Conservation (phyloP, 1,284 basidiomycete genomes). For the Phylloporus sp. region DNA sequence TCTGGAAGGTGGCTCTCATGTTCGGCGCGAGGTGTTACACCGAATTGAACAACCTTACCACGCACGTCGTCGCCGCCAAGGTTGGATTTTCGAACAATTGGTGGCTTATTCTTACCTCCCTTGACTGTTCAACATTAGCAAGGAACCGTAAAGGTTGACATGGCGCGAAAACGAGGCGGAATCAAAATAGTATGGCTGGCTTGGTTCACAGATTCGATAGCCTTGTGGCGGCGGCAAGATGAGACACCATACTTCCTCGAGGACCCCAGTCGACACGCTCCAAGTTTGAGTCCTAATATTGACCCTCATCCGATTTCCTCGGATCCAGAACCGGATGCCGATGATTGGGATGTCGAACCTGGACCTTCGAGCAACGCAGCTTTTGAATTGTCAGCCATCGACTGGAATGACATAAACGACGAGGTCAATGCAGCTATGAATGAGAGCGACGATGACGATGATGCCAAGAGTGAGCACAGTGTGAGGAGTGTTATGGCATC, state of each 20-base stretch:
- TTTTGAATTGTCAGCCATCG: constrained; percentile 57
- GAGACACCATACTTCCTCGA: constrained; percentile 76
- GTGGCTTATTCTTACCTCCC: constrained; percentile 1
- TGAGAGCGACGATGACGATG: constrained; percentile 65
- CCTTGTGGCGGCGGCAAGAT: constrained; percentile 77
- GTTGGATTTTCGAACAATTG: constrained; percentile 41
- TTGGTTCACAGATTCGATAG: constrained; percentile 89
- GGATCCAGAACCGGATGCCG: constrained; percentile 65
- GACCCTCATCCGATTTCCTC: constrained; percentile 63
- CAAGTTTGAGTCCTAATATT: constrained; percentile 50
- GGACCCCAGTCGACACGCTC: constrained; percentile 40
- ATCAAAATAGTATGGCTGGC: constrained; percentile 85
- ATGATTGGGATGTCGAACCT: constrained; percentile 63
- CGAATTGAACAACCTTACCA: constrained; percentile 70
- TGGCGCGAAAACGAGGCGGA: constrained; percentile 68
- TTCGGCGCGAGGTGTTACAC: constrained; percentile 87
- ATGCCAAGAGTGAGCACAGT: constrained; percentile 38
- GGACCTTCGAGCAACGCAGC: constrained; percentile 30
- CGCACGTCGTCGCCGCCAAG: constrained; percentile 92
- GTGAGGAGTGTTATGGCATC: constrained; percentile 39
- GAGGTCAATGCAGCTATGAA: constrained; percentile 89
- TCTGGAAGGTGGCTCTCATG: constrained; percentile 86
- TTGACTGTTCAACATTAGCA: constrained; percentile 47
- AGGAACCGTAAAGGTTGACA: constrained; percentile 90
- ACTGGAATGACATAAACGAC: constrained; percentile 82